Evolutionary conservation across 140 eudicot species (phyloP), one percentile per base, ranked within the genome.

Genomic region (Bidens hawaiensis): DNA sequence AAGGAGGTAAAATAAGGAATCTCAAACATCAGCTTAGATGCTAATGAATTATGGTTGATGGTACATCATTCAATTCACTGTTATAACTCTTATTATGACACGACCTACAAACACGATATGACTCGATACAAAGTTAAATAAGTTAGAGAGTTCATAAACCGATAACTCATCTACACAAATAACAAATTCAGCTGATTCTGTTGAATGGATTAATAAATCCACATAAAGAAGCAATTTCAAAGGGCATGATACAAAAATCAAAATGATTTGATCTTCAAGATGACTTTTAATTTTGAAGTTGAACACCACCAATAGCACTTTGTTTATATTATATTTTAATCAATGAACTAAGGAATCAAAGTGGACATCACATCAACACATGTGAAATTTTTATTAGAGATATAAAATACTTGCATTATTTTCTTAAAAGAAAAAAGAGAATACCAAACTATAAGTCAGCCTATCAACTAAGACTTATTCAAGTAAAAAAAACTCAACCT

Each of bases 401-500:
- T 11, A 26, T 3, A 14, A 68, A 56, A 13, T 12, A 13, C 25
- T 68, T 41, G 54, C 65, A 41, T 54, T 54, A 24, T 73, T 61
- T 6, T 38, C 48, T 24, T 53, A 3, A 57, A 59, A 8, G 0
- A 66, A 50, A 59, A 25, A 36, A 62, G 45, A 23, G 18, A 17
- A 69, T 69, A 59, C 34, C 43, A 71, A 26, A 52, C 51, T 38
- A 50, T 10, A 65, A 30, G 19, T 53, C 55, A 53, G 5, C 17
- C 63, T 13, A 54, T 72, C 41, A 72, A 55, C 72, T 55, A 65
- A 18, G 46, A 33, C 67, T 73, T 56, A 73, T 73, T 71, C 34
- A 61, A 38, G 27, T 18, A 28, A n/a, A n/a, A n/a, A n/a, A n/a
- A 72, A 63, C 30, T 52, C 27, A 62, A 63, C 70, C 27, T 50